A percentile compares a stretch with the other conserved stretches of the same genome.
These are phyloP conservation scores for Starmerella bombicola DNA, from an alignment of 805 yeast species.

Conservation along the genomic window DNA sequence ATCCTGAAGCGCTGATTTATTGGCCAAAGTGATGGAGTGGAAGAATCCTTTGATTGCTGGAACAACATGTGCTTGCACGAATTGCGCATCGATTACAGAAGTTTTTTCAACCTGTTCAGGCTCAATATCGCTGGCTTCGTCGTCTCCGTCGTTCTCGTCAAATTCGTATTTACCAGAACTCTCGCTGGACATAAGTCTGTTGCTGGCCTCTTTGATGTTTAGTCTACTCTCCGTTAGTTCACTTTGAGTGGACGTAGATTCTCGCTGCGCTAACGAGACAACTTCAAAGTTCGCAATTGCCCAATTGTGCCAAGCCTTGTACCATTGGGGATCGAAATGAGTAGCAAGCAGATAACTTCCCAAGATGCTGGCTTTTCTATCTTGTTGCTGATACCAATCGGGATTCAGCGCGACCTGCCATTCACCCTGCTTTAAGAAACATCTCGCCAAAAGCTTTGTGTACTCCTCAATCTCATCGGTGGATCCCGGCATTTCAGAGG, in stretches of 20 bases:
- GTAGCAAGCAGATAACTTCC: conserved; percentile 91
- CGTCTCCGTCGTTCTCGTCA: conserved; percentile 24
- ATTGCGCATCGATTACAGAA: conserved; percentile 25
- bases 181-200: too few relatives aligned
- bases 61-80: conserved; percentile 75
- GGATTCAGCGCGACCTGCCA: conserved; percentile 82
- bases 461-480: conserved; percentile 63
- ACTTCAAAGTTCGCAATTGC: conserved; percentile 96
- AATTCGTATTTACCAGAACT: neutral
- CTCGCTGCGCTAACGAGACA: conserved; percentile 14
- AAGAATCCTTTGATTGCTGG: conserved; percentile 95
- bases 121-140: conserved; percentile 11
- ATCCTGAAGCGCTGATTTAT: conserved; percentile 81
- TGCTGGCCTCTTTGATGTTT: neutral
- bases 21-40: conserved; percentile 81
- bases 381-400: conserved; percentile 61
- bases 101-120: conserved; percentile 23
- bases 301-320: conserved; percentile 99
- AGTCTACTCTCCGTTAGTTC: neutral
- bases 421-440: conserved; percentile 95
- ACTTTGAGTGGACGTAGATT: neutral
- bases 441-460: conserved; percentile 76
- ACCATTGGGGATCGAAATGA: conserved; percentile 86
- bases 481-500: conserved; percentile 55
- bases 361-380: conserved; percentile 64